phyloP scores from a whole-genome alignment of 1,284 basidiomycete genomes.

The Rhodotorula sp. region DNA sequence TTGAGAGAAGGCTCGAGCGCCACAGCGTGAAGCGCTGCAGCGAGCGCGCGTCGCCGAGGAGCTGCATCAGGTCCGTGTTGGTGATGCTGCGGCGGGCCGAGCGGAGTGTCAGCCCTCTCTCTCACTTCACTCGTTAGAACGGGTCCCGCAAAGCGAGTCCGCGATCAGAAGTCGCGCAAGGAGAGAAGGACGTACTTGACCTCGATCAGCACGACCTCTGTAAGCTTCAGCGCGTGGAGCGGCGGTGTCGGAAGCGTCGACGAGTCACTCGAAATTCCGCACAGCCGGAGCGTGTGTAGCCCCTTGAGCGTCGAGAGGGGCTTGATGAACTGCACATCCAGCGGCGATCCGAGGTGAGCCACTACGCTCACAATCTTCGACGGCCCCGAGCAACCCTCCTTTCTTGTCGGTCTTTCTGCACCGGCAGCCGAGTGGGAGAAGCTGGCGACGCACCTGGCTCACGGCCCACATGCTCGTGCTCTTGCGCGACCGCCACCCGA shows the following conservation, averaged over 20 bases:
- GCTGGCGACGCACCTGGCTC: conserved; percentile 31
- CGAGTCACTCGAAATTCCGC: conserved; percentile 41
- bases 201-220: conserved; percentile 39
- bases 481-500: conserved; percentile 34
- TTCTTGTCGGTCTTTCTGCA: too few species aligned
- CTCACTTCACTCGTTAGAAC: too few species aligned
- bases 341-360: not conserved
- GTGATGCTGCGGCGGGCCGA: conserved; percentile 32
- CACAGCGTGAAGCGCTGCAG: conserved; percentile 40
- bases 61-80: conserved; percentile 36
- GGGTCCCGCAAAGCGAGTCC: too few species aligned
- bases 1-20: conserved; percentile 35
- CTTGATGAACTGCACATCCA: conserved; percentile 28
- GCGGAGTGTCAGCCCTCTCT: too few species aligned
- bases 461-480: conserved; percentile 38
- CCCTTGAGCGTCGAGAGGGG: conserved; percentile 31
- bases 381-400: not conserved
- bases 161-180: not conserved
- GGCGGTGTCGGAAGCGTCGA: conserved; percentile 21
- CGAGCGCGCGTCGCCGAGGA: conserved; percentile 28
- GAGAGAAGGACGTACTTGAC: conserved; percentile 28
- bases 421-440: too few species aligned
- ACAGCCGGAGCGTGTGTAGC: conserved; percentile 27
- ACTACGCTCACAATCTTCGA: not conserved
- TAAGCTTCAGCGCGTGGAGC: conserved; percentile 16